Evolutionary conservation across 805 yeast genomes (phyloP).

Genomic region (Scheffersomyces spartinae): DNA sequence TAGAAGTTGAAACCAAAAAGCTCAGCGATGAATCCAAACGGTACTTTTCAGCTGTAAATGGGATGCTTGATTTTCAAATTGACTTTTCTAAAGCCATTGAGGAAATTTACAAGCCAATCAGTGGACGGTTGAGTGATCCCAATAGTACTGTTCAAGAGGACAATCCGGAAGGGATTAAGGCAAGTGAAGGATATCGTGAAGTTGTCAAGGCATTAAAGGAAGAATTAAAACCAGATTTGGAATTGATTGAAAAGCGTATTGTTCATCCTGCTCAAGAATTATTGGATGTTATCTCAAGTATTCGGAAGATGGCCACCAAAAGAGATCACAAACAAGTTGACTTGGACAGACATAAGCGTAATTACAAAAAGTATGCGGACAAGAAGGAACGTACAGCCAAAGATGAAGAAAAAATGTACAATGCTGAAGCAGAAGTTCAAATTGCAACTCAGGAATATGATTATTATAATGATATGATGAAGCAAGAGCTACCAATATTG

Average conservation of each 20-base stretch:
- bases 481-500: conserved; percentile 77
- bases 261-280: conserved; percentile 88
- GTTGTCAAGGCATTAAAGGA: conserved; percentile 80
- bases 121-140: conserved; percentile 87
- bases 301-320: conserved; percentile 89
- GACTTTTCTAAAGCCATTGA: conserved; percentile 94
- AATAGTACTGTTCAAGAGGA: conserved; percentile 80
- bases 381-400: conserved; percentile 78
- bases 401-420: conserved; percentile 85
- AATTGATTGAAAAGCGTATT: conserved; percentile 80
- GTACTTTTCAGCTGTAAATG: conserved; percentile 84
- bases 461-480: conserved; percentile 90
- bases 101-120: conserved; percentile 91
- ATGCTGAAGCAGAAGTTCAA: conserved; percentile 79
- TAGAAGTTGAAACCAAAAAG: conserved; percentile 82
- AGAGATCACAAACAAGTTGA: conserved; percentile 94
- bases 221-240: conserved; percentile 84
- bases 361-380: conserved; percentile 59
- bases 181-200: conserved; percentile 83
- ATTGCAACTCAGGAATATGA: conserved; percentile 93
- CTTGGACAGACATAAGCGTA: conserved; percentile 71
- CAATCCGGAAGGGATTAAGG: conserved; percentile 92
- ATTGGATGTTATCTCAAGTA: conserved; percentile 65
- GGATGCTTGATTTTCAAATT: conserved; percentile 86
- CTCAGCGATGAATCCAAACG: conserved; percentile 82